Base-by-base conservation (phyloP, 139 green algal species). In the Auxenochlorella pyrenoidosa region DNA sequence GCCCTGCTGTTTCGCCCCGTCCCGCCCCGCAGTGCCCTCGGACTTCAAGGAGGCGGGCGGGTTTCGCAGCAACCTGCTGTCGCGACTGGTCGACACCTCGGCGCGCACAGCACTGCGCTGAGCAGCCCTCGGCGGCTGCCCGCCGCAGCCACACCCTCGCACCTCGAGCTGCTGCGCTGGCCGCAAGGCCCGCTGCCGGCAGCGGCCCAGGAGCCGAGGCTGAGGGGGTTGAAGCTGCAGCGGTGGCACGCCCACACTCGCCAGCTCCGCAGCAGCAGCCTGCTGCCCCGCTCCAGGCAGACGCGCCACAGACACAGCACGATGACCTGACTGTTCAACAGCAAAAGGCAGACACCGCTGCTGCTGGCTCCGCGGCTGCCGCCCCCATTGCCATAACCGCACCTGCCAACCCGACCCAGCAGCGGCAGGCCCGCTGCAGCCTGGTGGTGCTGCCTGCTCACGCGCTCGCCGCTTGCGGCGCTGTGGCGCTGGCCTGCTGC, bases 11-110 rank as follows among this genome's bases (percentile, higher is more conserved):
- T 47, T 43, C 32, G 1, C 80, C 43, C 41, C 8, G 21, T 38
- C 63, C 15, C 38, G 34, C 40, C 72, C 32, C 22, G 34, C 71
- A 82, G 78, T 90, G 24, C 51, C 73, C 22, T 40, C 32, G 10
- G 85, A 84, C 51, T 41, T 77, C 54, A 75, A 82, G 36, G 44
- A 44, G 44, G 36, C 68, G 3, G 36, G 54, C 34, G 82, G 34
- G 0, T 85, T 90, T 54, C 75, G 87, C 71, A 79, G 60, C 66
- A 90, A 75, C 75, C 82, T 90, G 47, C 75, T 90, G 30, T 90
- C 87, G 38, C 80, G 78, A 26, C 75, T 90, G 34, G 87, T 90
- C 65, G 66, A 66, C 68, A 82, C 87, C 82, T 68, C 44, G 21
- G 87, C 78, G 10, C 65, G 87, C 44, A 43, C 78, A 47, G 79